phyloP scores from a whole-genome alignment of 768 basidiomycete species.

The Chiua virens region DNA sequence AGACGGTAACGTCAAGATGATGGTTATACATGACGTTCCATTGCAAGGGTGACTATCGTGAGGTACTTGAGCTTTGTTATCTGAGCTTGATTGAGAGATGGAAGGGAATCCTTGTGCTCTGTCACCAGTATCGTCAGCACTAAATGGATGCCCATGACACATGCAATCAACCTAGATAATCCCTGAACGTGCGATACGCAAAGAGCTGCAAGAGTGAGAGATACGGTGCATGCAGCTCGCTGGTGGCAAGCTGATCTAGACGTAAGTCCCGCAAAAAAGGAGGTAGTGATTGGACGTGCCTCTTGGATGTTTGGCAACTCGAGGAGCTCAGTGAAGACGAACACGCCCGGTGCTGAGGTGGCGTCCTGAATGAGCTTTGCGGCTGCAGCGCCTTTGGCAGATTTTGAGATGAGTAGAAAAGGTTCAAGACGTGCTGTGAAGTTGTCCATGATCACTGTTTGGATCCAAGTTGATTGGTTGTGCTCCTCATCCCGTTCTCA shows the following conservation, averaged over 20 bases:
- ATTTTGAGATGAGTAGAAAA: constrained; percentile 88
- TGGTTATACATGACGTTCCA: constrained; percentile 66
- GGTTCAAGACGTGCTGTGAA: constrained; percentile 79
- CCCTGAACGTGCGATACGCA: constrained; percentile 82
- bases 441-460: constrained; percentile 39
- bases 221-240: constrained; percentile 61
- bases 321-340: constrained; percentile 88
- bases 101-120: constrained; percentile 69
- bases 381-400: constrained; percentile 88
- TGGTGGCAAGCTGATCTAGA: constrained; percentile 59
- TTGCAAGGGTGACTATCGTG: constrained; percentile 82
- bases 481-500: constrained; percentile 6
- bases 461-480: constrained; percentile 1
- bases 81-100: constrained; percentile 70
- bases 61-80: constrained; percentile 90
- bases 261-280: not conserved
- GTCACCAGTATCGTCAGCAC: constrained; percentile 7
- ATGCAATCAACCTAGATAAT: constrained; percentile 70
- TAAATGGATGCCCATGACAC: not conserved
- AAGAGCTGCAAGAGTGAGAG: constrained; percentile 79
- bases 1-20: not conserved
- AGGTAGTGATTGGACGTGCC: constrained; percentile 41
- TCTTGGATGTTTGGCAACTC: constrained; percentile 82
- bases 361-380: constrained; percentile 87
- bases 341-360: constrained; percentile 86